Evolutionary conservation across 768 basidiomycete genomes (phyloP), one percentile per base, ranked within the genome.

Genomic region (Pulveroboletus ravenelii): DNA sequence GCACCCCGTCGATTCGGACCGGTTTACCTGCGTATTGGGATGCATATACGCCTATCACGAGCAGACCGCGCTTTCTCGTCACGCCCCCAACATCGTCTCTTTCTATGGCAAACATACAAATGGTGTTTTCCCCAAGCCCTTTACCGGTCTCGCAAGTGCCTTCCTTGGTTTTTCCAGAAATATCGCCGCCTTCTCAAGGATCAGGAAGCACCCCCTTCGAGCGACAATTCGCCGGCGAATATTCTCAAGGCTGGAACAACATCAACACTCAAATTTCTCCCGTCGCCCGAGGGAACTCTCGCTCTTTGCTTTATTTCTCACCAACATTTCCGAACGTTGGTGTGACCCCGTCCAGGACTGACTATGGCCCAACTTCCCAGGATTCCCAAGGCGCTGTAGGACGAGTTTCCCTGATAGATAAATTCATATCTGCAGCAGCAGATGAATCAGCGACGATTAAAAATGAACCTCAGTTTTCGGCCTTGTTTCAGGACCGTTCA

Each of bases 131-230:
- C 3, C 66, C 64, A 37, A 69, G 60, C 43, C 66, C 66, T 18
- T 46, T 69, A 15, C 45, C 55, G 5, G 14, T 55, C 7, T 61
- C 62, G 0, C 54, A 53, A 25, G 46, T 48, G 6, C 58, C 62
- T 5, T 52, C 53, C 36, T 32, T 64, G 41, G 37, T 53, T 5
- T 58, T 23, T 32, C 62, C 64, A 9, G 57, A 56, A 14, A 58
- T 70, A 39, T 68, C 68, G 10, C 66, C 64, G 0, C 68, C 62
- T 35, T 57, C 55, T 29, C 63, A 58, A 40, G 64, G 54, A 45
- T 50, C 57, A 15, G 55, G 47, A 53, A 59, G 56, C 25, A 62
- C 66, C 1, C 64, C 66, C 8, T 68, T 68, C 14, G 66, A 66
- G 29, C 58, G 57, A 30, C 66, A 66, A 34, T 68, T 69, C 37